Evolutionary conservation across 2,329 filamentous ascomycete species (phyloP).

Genomic region (Emmonsiellopsis sp.): DNA sequence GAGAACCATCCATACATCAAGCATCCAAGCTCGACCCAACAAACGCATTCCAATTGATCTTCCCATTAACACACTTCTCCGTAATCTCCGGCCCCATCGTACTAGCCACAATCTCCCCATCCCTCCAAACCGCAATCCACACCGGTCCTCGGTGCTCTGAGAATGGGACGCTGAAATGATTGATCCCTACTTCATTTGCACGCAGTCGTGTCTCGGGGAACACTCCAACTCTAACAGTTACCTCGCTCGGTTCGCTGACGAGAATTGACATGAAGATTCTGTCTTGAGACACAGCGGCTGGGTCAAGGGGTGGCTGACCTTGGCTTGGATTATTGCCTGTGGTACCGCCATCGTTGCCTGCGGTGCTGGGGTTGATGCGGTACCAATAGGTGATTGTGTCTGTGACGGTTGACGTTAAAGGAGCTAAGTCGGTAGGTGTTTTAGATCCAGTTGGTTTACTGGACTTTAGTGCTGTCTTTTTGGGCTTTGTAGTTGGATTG

Average conservation of each 20-base stretch:
- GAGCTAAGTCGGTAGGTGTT: slow-evolving; percentile 8
- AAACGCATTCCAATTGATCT: slow-evolving; percentile 29
- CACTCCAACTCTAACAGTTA: slow-evolving; percentile 22
- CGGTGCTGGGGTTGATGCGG: slow-evolving; percentile 21
- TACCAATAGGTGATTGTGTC: slow-evolving; percentile 30
- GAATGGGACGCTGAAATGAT: slow-evolving; percentile 26
- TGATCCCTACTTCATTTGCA: slow-evolving; percentile 18
- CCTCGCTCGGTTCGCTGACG: slow-evolving; percentile 18
- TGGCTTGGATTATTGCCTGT: slow-evolving; percentile 25
- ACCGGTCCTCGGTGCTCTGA: slow-evolving; percentile 22
- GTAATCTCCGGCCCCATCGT: slow-evolving; percentile 24
- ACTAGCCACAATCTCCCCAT: slow-evolving; percentile 14
- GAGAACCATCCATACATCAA: not conserved
- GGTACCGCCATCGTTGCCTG: slow-evolving; percentile 23
- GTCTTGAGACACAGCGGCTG: slow-evolving; percentile 22
- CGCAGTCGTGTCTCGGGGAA: slow-evolving; percentile 14
- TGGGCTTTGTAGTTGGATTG: slow-evolving; percentile 20
- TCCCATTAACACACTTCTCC: slow-evolving; percentile 17
- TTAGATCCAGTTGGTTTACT: not conserved
- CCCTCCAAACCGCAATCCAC: slow-evolving; percentile 18
- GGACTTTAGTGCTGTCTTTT: not conserved
- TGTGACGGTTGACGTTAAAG: slow-evolving; percentile 9
- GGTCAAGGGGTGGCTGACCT: slow-evolving; percentile 20
- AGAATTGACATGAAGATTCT: slow-evolving; percentile 23
- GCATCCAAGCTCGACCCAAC: slow-evolving; percentile 21